phyloP scores from a whole-genome alignment of 495 filamentous ascomycete genomes.

The Chaetomium fimeti region DNA sequence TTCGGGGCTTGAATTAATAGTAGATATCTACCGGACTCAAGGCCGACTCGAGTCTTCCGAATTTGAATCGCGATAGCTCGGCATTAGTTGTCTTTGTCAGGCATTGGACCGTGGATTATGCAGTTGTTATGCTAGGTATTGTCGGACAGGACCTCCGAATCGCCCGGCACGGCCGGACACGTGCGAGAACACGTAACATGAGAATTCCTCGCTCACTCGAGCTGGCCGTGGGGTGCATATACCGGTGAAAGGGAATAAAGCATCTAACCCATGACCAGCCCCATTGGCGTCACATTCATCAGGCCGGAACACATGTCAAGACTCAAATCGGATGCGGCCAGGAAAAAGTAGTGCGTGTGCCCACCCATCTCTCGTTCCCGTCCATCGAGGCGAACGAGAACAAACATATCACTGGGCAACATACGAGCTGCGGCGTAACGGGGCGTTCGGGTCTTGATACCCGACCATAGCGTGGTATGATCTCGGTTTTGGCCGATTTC shows the following conservation, averaged over 20 bases:
- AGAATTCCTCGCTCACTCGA: too few species aligned
- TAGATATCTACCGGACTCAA: too few species aligned
- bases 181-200: too few species aligned
- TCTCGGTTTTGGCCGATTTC: not conserved
- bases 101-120: too few species aligned
- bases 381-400: not conserved
- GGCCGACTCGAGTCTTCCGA: too few species aligned
- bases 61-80: too few species aligned
- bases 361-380: not conserved
- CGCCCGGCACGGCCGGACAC: too few species aligned
- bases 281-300: not conserved
- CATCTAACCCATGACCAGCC: not conserved
- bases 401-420: conserved; percentile 10
- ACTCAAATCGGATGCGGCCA: not conserved
- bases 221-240: too few species aligned
- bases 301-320: not conserved
- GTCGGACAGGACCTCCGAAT: too few species aligned
- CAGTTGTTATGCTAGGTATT: too few species aligned
- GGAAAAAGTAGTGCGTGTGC: not conserved
- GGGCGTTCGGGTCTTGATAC: conserved; percentile 1
- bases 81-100: too few species aligned
- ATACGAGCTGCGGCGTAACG: conserved; percentile 36
- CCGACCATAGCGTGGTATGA: not conserved
- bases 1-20: not conserved
- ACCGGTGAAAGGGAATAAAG: not conserved